Percentiles rank a stretch among this genome's conserved stretches.
Evolutionary conservation across 306 rosid species (phyloP).

Genomic region (Phaseolus lunatus): DNA sequence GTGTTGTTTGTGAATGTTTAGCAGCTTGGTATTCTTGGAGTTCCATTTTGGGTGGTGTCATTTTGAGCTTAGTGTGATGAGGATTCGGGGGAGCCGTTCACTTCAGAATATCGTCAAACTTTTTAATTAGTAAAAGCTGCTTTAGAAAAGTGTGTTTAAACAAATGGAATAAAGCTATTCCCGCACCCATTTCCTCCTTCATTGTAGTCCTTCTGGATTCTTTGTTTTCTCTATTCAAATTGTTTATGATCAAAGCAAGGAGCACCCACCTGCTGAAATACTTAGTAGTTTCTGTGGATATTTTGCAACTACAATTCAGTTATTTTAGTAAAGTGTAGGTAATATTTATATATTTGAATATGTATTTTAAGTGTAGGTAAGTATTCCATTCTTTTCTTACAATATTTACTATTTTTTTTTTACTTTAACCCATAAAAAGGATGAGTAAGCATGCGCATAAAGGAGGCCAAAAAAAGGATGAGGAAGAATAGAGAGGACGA

Average conservation of each 20-base stretch:
- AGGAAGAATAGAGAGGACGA: no score
- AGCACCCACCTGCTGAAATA: background rate
- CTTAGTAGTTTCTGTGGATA: background rate
- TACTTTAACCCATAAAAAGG: background rate
- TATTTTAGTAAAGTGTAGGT: background rate
- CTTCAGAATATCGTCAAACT: background rate
- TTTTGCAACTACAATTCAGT: background rate
- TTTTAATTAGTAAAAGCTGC: constrained; percentile 32
- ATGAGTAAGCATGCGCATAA: background rate
- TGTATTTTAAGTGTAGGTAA: background rate
- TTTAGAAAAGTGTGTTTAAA: constrained; percentile 26
- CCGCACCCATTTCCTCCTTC: constrained; percentile 20
- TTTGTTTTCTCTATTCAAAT: background rate
- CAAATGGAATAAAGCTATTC: constrained; percentile 41
- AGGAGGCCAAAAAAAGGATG: background rate
- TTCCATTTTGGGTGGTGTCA: constrained; percentile 33
- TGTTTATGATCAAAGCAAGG: background rate
- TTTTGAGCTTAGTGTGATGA: constrained; percentile 30
- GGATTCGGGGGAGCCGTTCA: constrained; percentile 9
- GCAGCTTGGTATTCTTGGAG: constrained; percentile 46
- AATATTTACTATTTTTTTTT: background rate
- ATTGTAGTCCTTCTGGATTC: background rate
- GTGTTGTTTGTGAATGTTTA: constrained; percentile 33
- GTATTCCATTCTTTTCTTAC: no score
- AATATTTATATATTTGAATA: background rate